phyloP scores from a whole-genome alignment of 345 rosid species.

The Rhizophora apiculata region DNA sequence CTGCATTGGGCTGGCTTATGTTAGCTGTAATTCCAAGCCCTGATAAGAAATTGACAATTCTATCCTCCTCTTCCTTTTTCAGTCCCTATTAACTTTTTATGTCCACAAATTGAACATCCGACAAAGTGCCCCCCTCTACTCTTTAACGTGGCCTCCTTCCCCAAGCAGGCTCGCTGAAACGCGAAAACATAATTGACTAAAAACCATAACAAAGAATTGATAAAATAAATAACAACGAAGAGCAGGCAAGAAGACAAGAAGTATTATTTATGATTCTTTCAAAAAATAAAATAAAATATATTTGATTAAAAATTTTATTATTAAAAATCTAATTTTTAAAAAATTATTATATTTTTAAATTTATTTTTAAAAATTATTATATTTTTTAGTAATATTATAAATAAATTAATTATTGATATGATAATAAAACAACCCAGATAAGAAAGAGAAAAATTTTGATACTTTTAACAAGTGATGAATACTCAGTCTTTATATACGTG shows the following conservation, averaged over 20 bases:
- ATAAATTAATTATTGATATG: too few relatives aligned
- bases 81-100: slow-evolving; percentile 63
- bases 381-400: too few relatives aligned
- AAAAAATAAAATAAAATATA: too few relatives aligned
- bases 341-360: too few relatives aligned
- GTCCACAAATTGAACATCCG: slow-evolving; percentile 68
- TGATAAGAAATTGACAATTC: slow-evolving; percentile 64
- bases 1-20: slow-evolving; percentile 84
- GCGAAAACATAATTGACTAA: background rate
- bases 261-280: background rate
- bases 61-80: slow-evolving; percentile 53
- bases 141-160: slow-evolving; percentile 88
- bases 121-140: slow-evolving; percentile 68
- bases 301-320: too few relatives aligned
- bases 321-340: too few relatives aligned
- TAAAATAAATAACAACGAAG: too few relatives aligned
- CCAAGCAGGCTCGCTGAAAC: slow-evolving; percentile 71
- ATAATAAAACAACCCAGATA: too few relatives aligned
- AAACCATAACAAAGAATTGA: background rate
- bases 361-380: too few relatives aligned
- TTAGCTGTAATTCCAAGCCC: slow-evolving; percentile 95
- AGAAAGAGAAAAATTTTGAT: too few relatives aligned
- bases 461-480: too few relatives aligned
- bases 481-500: too few relatives aligned
- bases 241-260: background rate